A percentile compares a stretch with the other conserved stretches of the same genome.
Conservation (phyloP, 768 basidiomycete species). For the Lanmaoa pseudosensibilis region DNA sequence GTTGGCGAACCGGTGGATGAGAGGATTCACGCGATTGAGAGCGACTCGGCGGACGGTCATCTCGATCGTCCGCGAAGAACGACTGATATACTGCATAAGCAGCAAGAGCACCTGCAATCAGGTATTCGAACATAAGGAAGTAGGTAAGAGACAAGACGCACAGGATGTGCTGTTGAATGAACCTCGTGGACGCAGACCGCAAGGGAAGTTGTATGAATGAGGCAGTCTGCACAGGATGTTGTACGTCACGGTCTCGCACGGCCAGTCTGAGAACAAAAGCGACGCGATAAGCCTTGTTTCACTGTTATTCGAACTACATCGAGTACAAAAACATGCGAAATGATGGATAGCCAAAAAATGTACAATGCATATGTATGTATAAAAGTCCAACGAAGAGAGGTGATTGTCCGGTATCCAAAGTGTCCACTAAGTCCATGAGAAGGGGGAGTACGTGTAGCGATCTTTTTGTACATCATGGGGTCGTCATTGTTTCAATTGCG, state of each 20-base stretch:
- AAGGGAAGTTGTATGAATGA: too few species aligned
- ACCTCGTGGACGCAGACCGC: neutral
- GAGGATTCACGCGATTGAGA: neutral
- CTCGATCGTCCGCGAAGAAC: slow-evolving; percentile 5
- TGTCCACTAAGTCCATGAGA: slow-evolving; percentile 15
- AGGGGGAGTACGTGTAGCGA: neutral
- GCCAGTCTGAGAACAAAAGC: neutral
- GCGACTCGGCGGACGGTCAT: neutral
- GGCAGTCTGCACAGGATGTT: neutral
- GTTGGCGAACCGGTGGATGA: neutral
- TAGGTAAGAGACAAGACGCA: neutral
- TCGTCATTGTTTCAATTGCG: slow-evolving; percentile 14
- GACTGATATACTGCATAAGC: slow-evolving; percentile 13
- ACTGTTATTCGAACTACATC: slow-evolving; percentile 1
- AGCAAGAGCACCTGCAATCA: slow-evolving; percentile 10
- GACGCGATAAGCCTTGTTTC: neutral
- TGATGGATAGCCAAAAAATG: slow-evolving; percentile 3
- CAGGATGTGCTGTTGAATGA: neutral
- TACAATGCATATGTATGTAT: slow-evolving; percentile 1
- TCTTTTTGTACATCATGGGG: slow-evolving; percentile 11
- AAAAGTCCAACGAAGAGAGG: slow-evolving; percentile 1
- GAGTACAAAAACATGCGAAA: slow-evolving; percentile 10
- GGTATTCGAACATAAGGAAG: slow-evolving; percentile 13
- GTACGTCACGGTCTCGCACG: neutral
- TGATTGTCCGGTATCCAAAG: slow-evolving; percentile 10